phyloP scores from a whole-genome alignment of 208 protist species.

The Acanthamoeba lenticulata region DNA sequence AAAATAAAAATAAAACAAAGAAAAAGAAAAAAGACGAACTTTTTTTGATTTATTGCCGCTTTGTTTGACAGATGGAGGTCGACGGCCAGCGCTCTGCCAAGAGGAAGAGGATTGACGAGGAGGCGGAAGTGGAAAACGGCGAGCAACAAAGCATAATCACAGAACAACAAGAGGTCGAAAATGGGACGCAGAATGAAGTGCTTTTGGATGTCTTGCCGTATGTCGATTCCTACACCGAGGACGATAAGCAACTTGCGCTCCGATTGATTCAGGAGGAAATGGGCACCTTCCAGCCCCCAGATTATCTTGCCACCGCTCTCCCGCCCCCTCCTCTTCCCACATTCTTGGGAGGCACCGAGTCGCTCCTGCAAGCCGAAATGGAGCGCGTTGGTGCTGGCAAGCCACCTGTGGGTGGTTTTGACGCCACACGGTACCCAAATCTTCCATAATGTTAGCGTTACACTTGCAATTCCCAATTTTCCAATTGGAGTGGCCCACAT shows the following conservation, averaged over 20 bases:
- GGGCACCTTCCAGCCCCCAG: neutral
- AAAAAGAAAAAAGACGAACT: neutral
- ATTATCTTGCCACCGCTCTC: neutral
- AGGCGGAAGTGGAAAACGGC: neutral
- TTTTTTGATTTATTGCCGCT: neutral
- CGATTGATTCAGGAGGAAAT: constrained; percentile 21
- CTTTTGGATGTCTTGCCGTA: constrained; percentile 1
- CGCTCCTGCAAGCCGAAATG: neutral
- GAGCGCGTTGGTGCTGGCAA: constrained; percentile 18
- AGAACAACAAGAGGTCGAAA: neutral
- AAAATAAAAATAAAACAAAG: neutral
- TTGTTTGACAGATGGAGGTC: neutral
- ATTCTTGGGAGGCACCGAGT: neutral
- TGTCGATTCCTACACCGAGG: constrained; percentile 18
- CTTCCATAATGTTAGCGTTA: neutral
- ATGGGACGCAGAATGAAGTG: neutral
- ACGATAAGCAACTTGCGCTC: neutral
- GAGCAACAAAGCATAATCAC: neutral
- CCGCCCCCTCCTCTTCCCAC: neutral
- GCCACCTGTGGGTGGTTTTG: constrained; percentile 23
- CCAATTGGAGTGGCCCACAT: neutral
- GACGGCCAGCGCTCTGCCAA: neutral
- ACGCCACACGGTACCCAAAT: constrained; percentile 7
- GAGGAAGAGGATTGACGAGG: neutral
- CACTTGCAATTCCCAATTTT: neutral